Base-by-base conservation (phyloP, 495 filamentous ascomycete species). In the Staphylotrichum tortipilum region DNA sequence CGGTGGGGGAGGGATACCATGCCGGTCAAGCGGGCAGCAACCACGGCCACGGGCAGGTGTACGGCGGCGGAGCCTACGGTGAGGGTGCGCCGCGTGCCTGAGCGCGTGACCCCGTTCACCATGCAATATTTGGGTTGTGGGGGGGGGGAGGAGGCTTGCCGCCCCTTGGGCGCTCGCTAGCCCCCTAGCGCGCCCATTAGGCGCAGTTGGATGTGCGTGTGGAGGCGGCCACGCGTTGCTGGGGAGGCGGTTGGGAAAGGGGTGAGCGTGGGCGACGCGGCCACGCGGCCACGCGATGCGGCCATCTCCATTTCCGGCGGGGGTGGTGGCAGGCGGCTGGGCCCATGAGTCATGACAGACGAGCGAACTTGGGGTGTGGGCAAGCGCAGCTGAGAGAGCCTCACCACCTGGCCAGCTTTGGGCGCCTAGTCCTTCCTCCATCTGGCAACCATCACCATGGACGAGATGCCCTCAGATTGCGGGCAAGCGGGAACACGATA, bases 41-140 rank as follows among this genome's bases (percentile, higher is more conserved):
- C 18, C 60, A 63, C 22, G 52, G 60, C 52, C 62, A 65, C 17
- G 53, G 58, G 45, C 64, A 67, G 55, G 67, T 70, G 42, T 75
- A 73, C 41, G 65, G 68, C 26, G 51, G 60, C 30, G 58, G 65
- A 31, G 51, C 62, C 7, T 75, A 74, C 49, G 66, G 64, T 34
- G 68, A 69, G 23, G 66, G 69, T 30, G 57, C 56, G 5, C 66
- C 68, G 31, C 68, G 70, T 50, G 65, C 70, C 47, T 73, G 46
- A 44, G 26, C 33, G 35, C 26, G 35, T 50, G 47, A 42, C 40
- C 26, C 23, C 23, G 23, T 21, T n/a, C 18, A 6, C 29, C 14
- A 15, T n/a, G n/a, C n/a, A n/a, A n/a, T n/a, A n/a, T 15, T 23
- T 41, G 8, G 4, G 15, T n/a, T 10, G 18, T 26, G 38, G 22